Conservation (phyloP, 495 filamentous ascomycete genomes). For the Neurospora africana region DNA sequence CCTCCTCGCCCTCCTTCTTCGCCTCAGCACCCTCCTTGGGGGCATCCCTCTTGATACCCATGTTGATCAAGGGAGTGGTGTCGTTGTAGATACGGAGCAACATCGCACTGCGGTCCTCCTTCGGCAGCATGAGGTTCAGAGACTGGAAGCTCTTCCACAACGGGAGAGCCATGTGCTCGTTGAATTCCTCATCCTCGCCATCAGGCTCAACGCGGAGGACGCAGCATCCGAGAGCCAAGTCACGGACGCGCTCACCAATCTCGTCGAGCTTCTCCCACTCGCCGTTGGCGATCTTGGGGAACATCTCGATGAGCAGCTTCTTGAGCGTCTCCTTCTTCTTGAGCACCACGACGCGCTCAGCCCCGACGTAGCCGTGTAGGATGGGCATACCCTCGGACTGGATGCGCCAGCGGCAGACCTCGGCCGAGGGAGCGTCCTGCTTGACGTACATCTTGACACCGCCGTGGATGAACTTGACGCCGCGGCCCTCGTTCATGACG, state of each 20-base stretch:
- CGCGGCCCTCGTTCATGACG: slow-evolving; percentile 67
- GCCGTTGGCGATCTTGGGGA: slow-evolving; percentile 62
- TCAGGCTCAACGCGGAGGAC: slow-evolving; percentile 72
- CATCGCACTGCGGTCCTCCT: slow-evolving; percentile 91
- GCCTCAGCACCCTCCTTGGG: slow-evolving; percentile 14
- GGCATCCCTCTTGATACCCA: slow-evolving; percentile 34
- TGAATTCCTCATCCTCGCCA: slow-evolving; percentile 57
- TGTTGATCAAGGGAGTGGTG: slow-evolving; percentile 56
- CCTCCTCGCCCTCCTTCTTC: slow-evolving; percentile 15
- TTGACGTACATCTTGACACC: slow-evolving; percentile 98
- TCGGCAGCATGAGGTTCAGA: slow-evolving; percentile 92
- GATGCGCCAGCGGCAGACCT: slow-evolving; percentile 86
- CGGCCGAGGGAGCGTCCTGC: slow-evolving; percentile 77
- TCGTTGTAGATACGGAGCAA: slow-evolving; percentile 85
- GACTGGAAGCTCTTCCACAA: slow-evolving; percentile 82
- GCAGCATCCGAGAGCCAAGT: slow-evolving; percentile 83
- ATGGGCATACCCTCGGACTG: slow-evolving; percentile 88
- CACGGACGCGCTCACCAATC: slow-evolving; percentile 71
- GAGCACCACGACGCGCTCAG: slow-evolving; percentile 61
- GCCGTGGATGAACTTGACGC: slow-evolving; percentile 91
- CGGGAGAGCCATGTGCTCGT: slow-evolving; percentile 74
- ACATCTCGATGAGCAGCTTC: slow-evolving; percentile 83
- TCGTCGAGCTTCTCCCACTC: slow-evolving; percentile 71
- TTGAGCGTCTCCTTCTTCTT: slow-evolving; percentile 65
- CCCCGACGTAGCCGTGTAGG: slow-evolving; percentile 77